A percentile compares a stretch with the other conserved stretches of the same genome.
phyloP scores from a whole-genome alignment of 345 rosid genomes.

The Hirschfeldia incana region DNA sequence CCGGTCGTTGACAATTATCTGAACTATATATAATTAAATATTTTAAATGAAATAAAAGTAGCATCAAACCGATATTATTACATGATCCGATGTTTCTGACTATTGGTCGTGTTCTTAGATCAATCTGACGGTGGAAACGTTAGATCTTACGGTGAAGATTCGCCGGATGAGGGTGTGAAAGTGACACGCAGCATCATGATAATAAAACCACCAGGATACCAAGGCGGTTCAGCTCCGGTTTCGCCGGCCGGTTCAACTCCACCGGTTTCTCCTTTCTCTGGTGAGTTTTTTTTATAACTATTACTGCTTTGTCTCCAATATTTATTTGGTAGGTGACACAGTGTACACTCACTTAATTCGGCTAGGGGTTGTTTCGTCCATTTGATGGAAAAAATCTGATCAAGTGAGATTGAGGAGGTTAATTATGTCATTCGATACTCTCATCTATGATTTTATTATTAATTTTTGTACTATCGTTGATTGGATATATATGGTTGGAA shows the following conservation, averaged over 20 bases:
- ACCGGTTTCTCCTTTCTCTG: slow-evolving; percentile 77
- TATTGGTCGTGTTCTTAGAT: slow-evolving; percentile 45
- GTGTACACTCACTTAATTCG: neutral
- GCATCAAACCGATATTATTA: neutral
- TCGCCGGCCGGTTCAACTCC: slow-evolving; percentile 92
- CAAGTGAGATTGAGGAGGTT: neutral
- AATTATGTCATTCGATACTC: no score
- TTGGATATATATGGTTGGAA: neutral
- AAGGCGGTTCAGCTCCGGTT: slow-evolving; percentile 67
- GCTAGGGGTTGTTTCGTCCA: slow-evolving; percentile 44
- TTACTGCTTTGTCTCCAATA: neutral
- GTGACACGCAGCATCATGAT: slow-evolving; percentile 91
- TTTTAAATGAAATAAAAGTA: neutral
- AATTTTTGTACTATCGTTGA: neutral
- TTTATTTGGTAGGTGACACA: neutral
- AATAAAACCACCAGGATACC: slow-evolving; percentile 84
- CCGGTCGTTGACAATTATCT: neutral
- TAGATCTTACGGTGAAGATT: slow-evolving; percentile 51
- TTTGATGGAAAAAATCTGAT: neutral
- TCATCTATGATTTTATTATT: no score
- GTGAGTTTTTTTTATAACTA: slow-evolving; percentile 45
- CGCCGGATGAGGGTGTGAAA: slow-evolving; percentile 45
- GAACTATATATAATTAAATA: neutral
- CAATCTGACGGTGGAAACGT: slow-evolving; percentile 54
- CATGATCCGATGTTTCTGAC: neutral